Percentiles rank a stretch among this genome's conserved stretches.
These are phyloP conservation scores for Floccularia luteovirens DNA, from an alignment of 768 basidiomycete genomes.

Conservation along the genomic window DNA sequence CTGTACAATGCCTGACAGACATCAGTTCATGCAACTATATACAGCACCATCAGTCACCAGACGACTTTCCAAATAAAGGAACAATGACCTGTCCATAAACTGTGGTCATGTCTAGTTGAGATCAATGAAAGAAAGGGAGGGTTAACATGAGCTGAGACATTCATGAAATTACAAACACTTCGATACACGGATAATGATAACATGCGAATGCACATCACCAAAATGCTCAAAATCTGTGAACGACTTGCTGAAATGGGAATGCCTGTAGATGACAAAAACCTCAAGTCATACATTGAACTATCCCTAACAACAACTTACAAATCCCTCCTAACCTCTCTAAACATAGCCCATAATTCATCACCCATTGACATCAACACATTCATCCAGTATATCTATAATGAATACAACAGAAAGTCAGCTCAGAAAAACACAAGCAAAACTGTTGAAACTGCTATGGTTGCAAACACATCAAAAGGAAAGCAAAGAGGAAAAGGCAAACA, in stretches of 20 bases:
- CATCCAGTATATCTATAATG: conserved; percentile 7
- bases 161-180: conserved; percentile 13
- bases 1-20: no score
- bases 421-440: conserved; percentile 9
- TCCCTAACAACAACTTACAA: conserved; percentile 9
- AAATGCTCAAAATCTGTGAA: conserved; percentile 23
- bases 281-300: conserved; percentile 10
- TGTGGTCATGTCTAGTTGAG: conserved; percentile 14
- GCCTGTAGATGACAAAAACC: conserved; percentile 4
- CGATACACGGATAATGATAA: conserved; percentile 10
- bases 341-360: conserved; percentile 3
- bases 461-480: conserved; percentile 3
- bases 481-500: conserved; percentile 7
- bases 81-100: conserved; percentile 7
- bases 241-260: conserved; percentile 6
- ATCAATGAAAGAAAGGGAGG: conserved; percentile 15
- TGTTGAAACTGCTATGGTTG: conserved; percentile 11
- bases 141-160: conserved; percentile 10
- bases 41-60: conserved; percentile 13
- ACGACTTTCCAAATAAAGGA: conserved; percentile 15
- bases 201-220: conserved; percentile 10
- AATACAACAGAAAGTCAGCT: conserved; percentile 6
- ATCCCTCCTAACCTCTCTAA: conserved; percentile 10
- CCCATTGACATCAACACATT: conserved; percentile 6
- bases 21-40: conserved; percentile 14